Evolutionary conservation across 805 yeast genomes (phyloP).

Genomic region (Suhomyces emberorum): DNA sequence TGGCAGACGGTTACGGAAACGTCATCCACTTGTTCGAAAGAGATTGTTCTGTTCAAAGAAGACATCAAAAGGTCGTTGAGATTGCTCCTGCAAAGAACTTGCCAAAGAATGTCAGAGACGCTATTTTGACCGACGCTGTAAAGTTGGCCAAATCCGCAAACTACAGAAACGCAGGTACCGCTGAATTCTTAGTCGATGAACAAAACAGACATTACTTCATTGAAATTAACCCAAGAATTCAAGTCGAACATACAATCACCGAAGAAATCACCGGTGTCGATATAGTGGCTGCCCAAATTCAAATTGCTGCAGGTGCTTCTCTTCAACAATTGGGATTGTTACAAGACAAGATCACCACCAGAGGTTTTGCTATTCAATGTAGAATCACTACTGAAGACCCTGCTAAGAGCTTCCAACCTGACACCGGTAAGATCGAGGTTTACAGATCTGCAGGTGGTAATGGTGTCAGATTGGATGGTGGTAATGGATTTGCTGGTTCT

Average conservation of each 20-base stretch:
- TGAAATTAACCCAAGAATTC: slow-evolving; percentile 96
- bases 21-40: slow-evolving; percentile 95
- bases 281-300: slow-evolving; percentile 96
- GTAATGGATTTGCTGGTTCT: slow-evolving; percentile 97
- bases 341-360: slow-evolving; percentile 91
- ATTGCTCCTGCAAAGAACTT: slow-evolving; percentile 96
- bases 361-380: slow-evolving; percentile 98
- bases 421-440: slow-evolving; percentile 96
- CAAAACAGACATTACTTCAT: slow-evolving; percentile 96
- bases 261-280: slow-evolving; percentile 99
- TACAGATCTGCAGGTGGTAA: slow-evolving; percentile 99
- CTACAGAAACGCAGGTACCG: slow-evolving; percentile 97
- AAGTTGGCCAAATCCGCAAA: slow-evolving; percentile 83
- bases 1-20: slow-evolving; percentile 92
- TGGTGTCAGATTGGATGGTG: slow-evolving; percentile 98
- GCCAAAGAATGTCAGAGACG: slow-evolving; percentile 79
- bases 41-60: slow-evolving; percentile 99
- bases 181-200: slow-evolving; percentile 90
- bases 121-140: slow-evolving; percentile 92
- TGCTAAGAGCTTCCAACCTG: slow-evolving; percentile 94
- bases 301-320: slow-evolving; percentile 97
- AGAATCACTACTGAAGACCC: slow-evolving; percentile 99
- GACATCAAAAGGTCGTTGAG: slow-evolving; percentile 98
- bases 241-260: slow-evolving; percentile 97
- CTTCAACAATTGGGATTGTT: slow-evolving; percentile 85